These are phyloP conservation scores for Pharus latifolius DNA, from an alignment of 176 grass and related monocot species.

Conservation along the genomic window DNA sequence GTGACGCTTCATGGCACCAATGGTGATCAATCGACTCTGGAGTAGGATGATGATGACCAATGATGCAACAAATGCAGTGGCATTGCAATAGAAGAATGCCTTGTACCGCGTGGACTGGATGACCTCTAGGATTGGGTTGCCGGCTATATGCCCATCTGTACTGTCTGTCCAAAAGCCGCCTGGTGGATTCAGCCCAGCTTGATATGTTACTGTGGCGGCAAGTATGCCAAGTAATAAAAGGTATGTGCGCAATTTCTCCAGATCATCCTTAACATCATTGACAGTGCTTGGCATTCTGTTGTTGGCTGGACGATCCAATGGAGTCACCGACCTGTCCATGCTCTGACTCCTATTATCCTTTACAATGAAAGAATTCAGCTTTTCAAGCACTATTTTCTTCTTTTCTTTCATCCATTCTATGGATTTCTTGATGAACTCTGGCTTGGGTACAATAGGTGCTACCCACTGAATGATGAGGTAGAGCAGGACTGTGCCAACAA, in stretches of 20 bases:
- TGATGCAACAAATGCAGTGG: conserved; percentile 42
- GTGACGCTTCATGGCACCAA: conserved; percentile 12
- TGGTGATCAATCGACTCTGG: conserved; percentile 15
- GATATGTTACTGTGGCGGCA: conserved; percentile 27
- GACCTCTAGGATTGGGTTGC: conserved; percentile 14
- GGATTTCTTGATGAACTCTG: not conserved
- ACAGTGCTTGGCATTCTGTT: not conserved
- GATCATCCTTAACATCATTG: not conserved
- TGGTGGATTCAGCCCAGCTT: conserved; percentile 29
- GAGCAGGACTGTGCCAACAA: conserved; percentile 18
- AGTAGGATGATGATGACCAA: conserved; percentile 45
- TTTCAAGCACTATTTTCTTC: not conserved
- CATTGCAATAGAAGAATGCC: conserved; percentile 51
- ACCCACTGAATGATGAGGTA: conserved; percentile 22
- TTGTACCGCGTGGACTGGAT: conserved; percentile 15
- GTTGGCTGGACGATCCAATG: not conserved
- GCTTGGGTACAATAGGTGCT: not conserved
- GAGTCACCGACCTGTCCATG: not conserved
- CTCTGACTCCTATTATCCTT: not conserved
- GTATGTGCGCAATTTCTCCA: conserved; percentile 21
- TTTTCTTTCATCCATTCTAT: not conserved
- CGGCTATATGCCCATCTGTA: not conserved
- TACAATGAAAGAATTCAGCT: not conserved
- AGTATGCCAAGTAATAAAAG: conserved; percentile 35
- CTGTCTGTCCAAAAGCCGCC: conserved; percentile 27